These are phyloP conservation scores for Apiotrichum akiyoshidainum DNA, from an alignment of 1,284 basidiomycete genomes.

Conservation along the genomic window DNA sequence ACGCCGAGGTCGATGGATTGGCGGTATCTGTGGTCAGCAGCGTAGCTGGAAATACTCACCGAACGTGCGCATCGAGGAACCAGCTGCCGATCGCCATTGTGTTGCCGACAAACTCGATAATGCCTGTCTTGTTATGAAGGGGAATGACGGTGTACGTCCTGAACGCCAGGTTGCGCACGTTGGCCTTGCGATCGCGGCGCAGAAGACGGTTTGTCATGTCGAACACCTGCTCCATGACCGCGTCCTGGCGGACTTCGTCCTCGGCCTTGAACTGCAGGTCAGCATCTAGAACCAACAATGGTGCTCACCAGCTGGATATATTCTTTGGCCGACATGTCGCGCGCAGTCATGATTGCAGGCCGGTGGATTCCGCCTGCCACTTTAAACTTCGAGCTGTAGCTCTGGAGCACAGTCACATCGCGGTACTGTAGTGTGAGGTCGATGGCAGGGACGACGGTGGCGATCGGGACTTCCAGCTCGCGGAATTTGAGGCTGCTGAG, in stretches of 20 bases:
- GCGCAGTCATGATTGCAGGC: conserved; percentile 76
- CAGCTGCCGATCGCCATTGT: conserved; percentile 67
- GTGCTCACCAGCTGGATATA: conserved; percentile 76
- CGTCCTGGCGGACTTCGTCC: conserved; percentile 93
- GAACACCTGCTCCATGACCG: conserved; percentile 98
- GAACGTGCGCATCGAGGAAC: conserved; percentile 62
- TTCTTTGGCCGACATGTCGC: conserved; percentile 63
- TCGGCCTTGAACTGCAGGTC: conserved; percentile 78
- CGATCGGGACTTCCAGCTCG: conserved; percentile 68
- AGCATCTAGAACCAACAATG: background rate
- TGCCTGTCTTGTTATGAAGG: conserved; percentile 72
- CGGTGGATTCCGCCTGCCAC: conserved; percentile 75
- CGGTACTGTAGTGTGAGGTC: conserved; percentile 69
- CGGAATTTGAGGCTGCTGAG: conserved; percentile 5
- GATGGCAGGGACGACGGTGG: conserved; percentile 68
- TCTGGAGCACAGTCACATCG: conserved; percentile 63
- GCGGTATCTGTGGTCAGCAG: conserved; percentile 30
- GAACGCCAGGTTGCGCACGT: conserved; percentile 67
- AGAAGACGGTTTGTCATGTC: conserved; percentile 81
- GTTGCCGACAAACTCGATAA: conserved; percentile 87
- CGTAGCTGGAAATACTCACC: conserved; percentile 49
- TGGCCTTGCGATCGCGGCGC: conserved; percentile 67
- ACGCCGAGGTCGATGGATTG: conserved; percentile 25
- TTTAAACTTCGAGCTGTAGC: conserved; percentile 62
- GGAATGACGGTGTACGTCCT: conserved; percentile 88